These are phyloP conservation scores for Flaveria robusta DNA, from an alignment of 129 eudicot species.

Conservation along the genomic window DNA sequence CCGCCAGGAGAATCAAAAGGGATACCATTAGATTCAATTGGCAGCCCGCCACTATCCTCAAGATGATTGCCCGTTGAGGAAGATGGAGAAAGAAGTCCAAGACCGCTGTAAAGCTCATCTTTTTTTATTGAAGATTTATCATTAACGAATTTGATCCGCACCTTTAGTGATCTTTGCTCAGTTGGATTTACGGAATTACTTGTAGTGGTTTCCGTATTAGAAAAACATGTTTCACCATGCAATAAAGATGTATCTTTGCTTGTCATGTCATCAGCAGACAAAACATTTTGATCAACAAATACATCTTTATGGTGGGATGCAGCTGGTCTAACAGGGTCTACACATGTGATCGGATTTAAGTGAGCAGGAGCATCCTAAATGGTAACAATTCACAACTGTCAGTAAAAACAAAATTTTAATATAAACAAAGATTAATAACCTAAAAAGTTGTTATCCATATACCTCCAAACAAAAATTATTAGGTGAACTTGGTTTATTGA, in stretches of 20 bases:
- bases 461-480: slow-evolving; percentile 49
- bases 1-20: slow-evolving; percentile 42
- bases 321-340: slow-evolving; percentile 40
- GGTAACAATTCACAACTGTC: slow-evolving; percentile 40
- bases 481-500: slow-evolving; percentile 41
- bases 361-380: slow-evolving; percentile 44
- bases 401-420: slow-evolving; percentile 18
- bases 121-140: slow-evolving; percentile 44
- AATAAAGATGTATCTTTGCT: slow-evolving; percentile 35
- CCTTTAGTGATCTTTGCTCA: slow-evolving; percentile 51
- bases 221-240: slow-evolving; percentile 31
- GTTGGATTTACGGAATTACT: slow-evolving; percentile 40
- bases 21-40: slow-evolving; percentile 31
- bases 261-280: slow-evolving; percentile 29
- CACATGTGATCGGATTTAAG: slow-evolving; percentile 33
- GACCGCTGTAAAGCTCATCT: slow-evolving; percentile 58
- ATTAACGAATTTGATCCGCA: slow-evolving; percentile 65
- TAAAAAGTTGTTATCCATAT: slow-evolving; percentile 13
- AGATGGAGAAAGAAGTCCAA: slow-evolving; percentile 66
- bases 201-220: slow-evolving; percentile 29
- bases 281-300: slow-evolving; percentile 16
- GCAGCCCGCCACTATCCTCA: slow-evolving; percentile 44
- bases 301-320: not conserved
- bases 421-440: slow-evolving; percentile 16
- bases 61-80: slow-evolving; percentile 42